A percentile compares a stretch with the other conserved stretches of the same genome.
phyloP scores from a whole-genome alignment of 495 filamentous ascomycete species.

The Penicillium ochrochloron region DNA sequence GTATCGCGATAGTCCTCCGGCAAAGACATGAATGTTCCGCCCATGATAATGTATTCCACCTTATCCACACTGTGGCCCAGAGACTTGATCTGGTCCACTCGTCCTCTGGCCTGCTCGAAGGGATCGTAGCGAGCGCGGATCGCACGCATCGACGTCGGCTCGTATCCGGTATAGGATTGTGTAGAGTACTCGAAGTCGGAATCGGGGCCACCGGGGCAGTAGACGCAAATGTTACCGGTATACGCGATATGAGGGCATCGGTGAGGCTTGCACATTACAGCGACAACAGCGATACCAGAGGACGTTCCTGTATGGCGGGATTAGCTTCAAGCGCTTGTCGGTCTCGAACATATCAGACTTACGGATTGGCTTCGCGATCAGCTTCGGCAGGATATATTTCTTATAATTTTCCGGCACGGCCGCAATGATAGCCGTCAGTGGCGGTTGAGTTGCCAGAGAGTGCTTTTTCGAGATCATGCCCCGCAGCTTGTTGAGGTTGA shows the following conservation, averaged over 20 bases:
- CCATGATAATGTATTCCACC: constrained; percentile 99
- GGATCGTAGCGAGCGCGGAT: constrained; percentile 97
- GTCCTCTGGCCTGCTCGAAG: constrained; percentile 93
- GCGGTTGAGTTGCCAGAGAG: constrained; percentile 79
- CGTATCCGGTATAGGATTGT: constrained; percentile 97
- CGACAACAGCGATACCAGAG: constrained; percentile 97
- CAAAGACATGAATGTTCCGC: constrained; percentile 97
- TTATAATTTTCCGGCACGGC: constrained; percentile 98
- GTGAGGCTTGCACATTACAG: constrained; percentile 99
- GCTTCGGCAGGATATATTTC: constrained; percentile 94
- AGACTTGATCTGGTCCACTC: constrained; percentile 94
- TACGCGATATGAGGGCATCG: constrained; percentile 96
- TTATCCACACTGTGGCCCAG: constrained; percentile 97
- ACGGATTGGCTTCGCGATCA: constrained; percentile 96
- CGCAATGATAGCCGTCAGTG: constrained; percentile 94
- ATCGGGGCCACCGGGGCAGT: constrained; percentile 96
- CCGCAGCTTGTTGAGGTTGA: constrained; percentile 90
- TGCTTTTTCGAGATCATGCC: constrained; percentile 92
- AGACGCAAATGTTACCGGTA: constrained; percentile 98
- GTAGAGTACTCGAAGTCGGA: constrained; percentile 99
- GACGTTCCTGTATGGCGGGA: constrained; percentile 67
- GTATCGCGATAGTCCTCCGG: constrained; percentile 84
- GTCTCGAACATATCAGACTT: constrained; percentile 30
- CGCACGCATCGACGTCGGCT: constrained; percentile 97
- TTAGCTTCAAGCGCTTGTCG: constrained; percentile 20